Conservation (phyloP, 1,284 basidiomycete genomes). For the Cryptococcus hybrid region DNA sequence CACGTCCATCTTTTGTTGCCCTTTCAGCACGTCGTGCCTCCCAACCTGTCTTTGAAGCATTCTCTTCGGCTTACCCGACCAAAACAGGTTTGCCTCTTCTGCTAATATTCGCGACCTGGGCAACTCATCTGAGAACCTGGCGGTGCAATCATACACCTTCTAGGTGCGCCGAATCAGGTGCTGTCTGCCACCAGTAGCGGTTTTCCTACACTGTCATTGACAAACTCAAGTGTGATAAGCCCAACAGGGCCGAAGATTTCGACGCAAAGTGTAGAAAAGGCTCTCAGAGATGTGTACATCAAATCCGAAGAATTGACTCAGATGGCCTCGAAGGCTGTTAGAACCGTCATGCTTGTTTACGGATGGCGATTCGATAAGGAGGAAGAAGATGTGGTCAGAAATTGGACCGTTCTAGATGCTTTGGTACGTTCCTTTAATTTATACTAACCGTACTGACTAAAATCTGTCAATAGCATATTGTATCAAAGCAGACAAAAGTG, state of each 20-base stretch:
- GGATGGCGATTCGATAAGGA: constrained; percentile 25
- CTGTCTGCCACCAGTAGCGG: constrained; percentile 16
- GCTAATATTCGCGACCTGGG: constrained; percentile 12
- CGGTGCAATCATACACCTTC: constrained; percentile 36
- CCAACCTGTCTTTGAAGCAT: constrained; percentile 28
- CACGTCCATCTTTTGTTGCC: constrained; percentile 34
- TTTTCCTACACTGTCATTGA: constrained; percentile 10
- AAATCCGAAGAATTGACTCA: constrained; percentile 9
- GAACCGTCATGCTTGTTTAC: constrained; percentile 22
- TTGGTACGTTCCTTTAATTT: constrained; percentile 23
- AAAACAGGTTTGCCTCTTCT: constrained; percentile 36
- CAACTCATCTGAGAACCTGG: constrained; percentile 15
- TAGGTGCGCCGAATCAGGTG: constrained; percentile 30
- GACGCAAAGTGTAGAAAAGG: not conserved
- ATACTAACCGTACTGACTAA: not conserved
- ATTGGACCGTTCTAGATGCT: constrained; percentile 35
- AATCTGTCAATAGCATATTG: constrained; percentile 19
- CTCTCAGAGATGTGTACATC: constrained; percentile 13
- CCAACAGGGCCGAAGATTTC: not conserved
- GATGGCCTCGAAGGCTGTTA: constrained; percentile 17
- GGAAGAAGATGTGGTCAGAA: constrained; percentile 16
- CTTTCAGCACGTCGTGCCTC: constrained; percentile 32
- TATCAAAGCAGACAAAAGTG: constrained; percentile 32
- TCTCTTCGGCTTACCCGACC: constrained; percentile 12
- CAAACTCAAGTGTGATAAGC: not conserved